Base-by-base conservation (phyloP, 768 basidiomycete genomes). In the Candolleomyces efflorescens region DNA sequence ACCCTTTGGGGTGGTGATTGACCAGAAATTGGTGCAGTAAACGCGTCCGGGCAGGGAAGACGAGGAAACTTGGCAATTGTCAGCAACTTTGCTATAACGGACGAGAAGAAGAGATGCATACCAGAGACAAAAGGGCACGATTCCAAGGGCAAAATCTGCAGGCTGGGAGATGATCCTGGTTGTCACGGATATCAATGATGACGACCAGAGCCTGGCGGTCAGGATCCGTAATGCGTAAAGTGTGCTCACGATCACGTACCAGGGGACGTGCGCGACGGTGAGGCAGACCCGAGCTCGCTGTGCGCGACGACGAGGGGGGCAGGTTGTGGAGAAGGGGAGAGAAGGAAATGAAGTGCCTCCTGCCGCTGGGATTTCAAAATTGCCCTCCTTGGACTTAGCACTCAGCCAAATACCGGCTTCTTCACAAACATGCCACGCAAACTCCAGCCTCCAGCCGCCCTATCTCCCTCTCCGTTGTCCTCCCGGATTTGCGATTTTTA, bases 131-230 rank as follows among this genome's bases (percentile, higher is more conserved):
- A 32, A 26, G 43, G 50, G 47, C 53, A 44, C n/a, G 32, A 36
- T 44, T 24, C 15, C 41, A 36, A 18, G 47, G 27, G 23, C 48
- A 51, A 57, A 50, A 49, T 39, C 49, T 32, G 49, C 54, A 52
- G 44, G 47, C 49, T 39, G 47, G 11, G 15, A 23, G 32, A 37
- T 54, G 57, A 53, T 55, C 41, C 41, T 63, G 57, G 64, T 63
- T 63, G 65, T 62, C 62, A 65, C 62, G 63, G 61, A 59, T 63
- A 64, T 63, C 61, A 62, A 59, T 62, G 65, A 58, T 55, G 55
- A 61, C 61, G 50, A 45, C 56, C 56, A 58, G 49, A 37, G 22
- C 48, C 55, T 50, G 50, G 44, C 56, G 50, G 56, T 53, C 49
- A 58, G 26, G 56, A 24, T 55, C 32, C 18, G 17, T n/a, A 44